A percentile compares a stretch with the other conserved stretches of the same genome.
These are phyloP conservation scores for Barbarea vulgaris DNA, from an alignment of 345 rosid genomes.

Conservation along the genomic window DNA sequence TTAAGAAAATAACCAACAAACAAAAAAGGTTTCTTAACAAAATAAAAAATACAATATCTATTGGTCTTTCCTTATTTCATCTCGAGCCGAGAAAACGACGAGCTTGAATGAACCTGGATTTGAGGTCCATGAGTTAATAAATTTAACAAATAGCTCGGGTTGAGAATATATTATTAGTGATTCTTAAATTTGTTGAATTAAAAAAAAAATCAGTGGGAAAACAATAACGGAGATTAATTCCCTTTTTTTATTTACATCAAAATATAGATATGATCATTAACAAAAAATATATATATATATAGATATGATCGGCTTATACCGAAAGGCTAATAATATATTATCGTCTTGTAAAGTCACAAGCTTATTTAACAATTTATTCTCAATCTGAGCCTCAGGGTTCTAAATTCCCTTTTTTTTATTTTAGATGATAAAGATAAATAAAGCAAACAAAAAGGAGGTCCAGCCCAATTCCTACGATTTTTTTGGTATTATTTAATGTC, in stretches of 20 bases:
- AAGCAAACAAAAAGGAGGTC: constrained; percentile 5
- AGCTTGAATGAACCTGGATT: constrained; percentile 25
- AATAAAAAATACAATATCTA: neutral
- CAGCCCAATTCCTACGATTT: neutral
- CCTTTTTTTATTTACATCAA: too few species aligned
- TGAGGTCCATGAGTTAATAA: neutral
- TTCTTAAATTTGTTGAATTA: neutral
- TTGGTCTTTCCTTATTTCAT: constrained; percentile 1
- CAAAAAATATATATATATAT: too few species aligned
- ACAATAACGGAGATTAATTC: neutral
- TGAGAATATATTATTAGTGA: neutral
- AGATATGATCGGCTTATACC: constrained; percentile 13
- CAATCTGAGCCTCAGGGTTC: constrained; percentile 31
- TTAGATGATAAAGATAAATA: neutral
- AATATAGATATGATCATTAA: too few species aligned
- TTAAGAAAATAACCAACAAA: neutral
- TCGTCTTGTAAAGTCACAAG: constrained; percentile 27
- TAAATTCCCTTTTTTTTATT: neutral
- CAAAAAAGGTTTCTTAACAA: neutral
- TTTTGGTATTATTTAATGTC: constrained; percentile 10
- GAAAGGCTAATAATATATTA: constrained; percentile 19
- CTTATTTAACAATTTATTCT: constrained; percentile 8
- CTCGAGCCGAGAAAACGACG: constrained; percentile 25
- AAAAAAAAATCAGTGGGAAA: neutral
- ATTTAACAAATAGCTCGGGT: constrained; percentile 1